These are phyloP conservation scores for Vigna reflexopilosa DNA, from an alignment of 306 rosid species.

Conservation along the genomic window DNA sequence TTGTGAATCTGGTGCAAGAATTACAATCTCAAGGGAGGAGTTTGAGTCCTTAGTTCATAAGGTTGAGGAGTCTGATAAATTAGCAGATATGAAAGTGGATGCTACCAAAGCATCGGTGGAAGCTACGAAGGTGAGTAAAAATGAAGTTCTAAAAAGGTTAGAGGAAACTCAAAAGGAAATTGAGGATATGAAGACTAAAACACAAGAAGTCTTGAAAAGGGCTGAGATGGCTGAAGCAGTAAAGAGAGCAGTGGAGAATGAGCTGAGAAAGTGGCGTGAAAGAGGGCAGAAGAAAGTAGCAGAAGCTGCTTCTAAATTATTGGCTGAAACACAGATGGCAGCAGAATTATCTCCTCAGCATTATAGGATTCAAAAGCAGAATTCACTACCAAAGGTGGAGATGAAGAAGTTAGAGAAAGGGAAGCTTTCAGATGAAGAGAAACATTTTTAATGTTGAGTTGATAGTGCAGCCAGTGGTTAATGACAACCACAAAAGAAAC, in stretches of 20 bases:
- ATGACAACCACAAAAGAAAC: no score
- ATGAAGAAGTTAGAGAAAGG: constrained; percentile 61
- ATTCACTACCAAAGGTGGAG: constrained; percentile 49
- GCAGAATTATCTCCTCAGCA: constrained; percentile 67
- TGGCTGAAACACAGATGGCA: constrained; percentile 62
- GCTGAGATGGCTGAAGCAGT: constrained; percentile 92
- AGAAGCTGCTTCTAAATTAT: constrained; percentile 73
- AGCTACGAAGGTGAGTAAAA: constrained; percentile 83
- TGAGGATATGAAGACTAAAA: constrained; percentile 60
- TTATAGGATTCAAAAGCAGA: constrained; percentile 56
- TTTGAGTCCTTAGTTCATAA: constrained; percentile 70
- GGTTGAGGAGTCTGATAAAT: constrained; percentile 69
- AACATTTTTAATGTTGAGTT: no score
- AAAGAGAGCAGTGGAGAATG: constrained; percentile 83
- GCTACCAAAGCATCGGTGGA: constrained; percentile 84
- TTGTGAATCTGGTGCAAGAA: no score
- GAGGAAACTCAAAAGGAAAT: constrained; percentile 72
- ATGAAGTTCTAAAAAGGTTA: constrained; percentile 64
- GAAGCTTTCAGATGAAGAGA: constrained; percentile 40
- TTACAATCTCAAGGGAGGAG: constrained; percentile 43
- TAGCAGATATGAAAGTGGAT: constrained; percentile 79
- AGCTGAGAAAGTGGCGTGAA: constrained; percentile 77
- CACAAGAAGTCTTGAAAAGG: constrained; percentile 64
- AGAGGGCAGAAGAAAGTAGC: constrained; percentile 81
- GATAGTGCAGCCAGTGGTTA: no score